Percentiles rank a stretch among this genome's conserved stretches.
phyloP scores from a whole-genome alignment of 192 early-diverging fungal species.

The Phlyctochytrium planicorne region DNA sequence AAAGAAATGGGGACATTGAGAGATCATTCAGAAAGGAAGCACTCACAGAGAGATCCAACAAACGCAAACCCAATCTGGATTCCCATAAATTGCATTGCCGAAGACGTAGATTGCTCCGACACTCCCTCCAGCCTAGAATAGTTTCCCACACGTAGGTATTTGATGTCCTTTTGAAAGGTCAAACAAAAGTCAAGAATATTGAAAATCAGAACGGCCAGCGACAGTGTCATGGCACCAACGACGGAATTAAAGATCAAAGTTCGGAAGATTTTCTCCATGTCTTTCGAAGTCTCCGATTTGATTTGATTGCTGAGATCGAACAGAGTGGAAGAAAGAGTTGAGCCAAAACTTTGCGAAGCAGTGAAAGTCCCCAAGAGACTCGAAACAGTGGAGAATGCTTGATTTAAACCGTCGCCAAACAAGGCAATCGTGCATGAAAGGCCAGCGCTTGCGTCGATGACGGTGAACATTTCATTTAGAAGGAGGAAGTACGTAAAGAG shows the following conservation, averaged over 20 bases:
- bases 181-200: slow-evolving; percentile 15
- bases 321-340: not conserved
- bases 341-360: not conserved
- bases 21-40: not conserved
- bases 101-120: not conserved
- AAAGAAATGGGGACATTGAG: not conserved
- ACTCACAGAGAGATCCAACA: slow-evolving; percentile 4
- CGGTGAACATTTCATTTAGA: not conserved
- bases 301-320: not conserved
- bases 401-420: not conserved
- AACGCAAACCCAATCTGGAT: slow-evolving; percentile 10
- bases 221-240: not conserved
- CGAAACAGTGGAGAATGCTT: not conserved
- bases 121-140: not conserved
- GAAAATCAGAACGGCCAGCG: slow-evolving; percentile 3
- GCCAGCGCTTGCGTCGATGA: not conserved
- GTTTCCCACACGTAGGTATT: not conserved
- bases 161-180: not conserved
- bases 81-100: slow-evolving; percentile 6
- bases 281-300: not conserved
- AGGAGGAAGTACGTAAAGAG: slow-evolving; percentile 11
- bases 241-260: slow-evolving; percentile 3
- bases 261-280: not conserved
- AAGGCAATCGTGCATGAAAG: not conserved
- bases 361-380: not conserved